These are phyloP conservation scores for Tetratostichococcus sp. DNA, from an alignment of 139 green algal species.

Conservation along the genomic window DNA sequence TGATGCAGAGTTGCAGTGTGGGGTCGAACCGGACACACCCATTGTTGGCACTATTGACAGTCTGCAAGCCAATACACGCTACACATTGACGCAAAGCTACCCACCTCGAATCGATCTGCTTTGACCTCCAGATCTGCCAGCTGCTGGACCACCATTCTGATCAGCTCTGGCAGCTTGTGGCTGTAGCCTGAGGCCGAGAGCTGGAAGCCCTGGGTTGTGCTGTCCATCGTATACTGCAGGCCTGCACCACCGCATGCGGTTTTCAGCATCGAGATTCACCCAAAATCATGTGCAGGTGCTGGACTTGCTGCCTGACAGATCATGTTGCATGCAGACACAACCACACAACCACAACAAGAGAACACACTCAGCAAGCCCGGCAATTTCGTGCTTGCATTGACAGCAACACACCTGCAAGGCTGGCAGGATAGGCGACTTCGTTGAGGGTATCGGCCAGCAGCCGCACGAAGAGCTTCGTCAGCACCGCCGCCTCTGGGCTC, in stretches of 20 bases:
- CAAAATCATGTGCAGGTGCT: too few species aligned
- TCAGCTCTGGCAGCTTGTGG: constrained; percentile 74
- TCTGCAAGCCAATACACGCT: too few species aligned
- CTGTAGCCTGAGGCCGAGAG: constrained; percentile 64
- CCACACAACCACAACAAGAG: too few species aligned
- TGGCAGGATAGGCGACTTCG: constrained; percentile 79
- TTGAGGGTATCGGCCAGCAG: constrained; percentile 80
- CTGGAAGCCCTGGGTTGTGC: constrained; percentile 30
- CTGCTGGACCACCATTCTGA: constrained; percentile 56
- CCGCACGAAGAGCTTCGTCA: constrained; percentile 65
- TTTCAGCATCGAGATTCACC: too few species aligned
- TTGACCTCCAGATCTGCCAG: constrained; percentile 54
- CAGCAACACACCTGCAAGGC: constrained; percentile 63
- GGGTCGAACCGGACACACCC: too few species aligned
- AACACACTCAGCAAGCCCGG: too few species aligned
- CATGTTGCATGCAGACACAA: too few species aligned
- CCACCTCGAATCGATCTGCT: constrained; percentile 60
- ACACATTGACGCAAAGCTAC: too few species aligned
- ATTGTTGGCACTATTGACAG: too few species aligned
- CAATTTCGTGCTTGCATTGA: constrained; percentile 17
- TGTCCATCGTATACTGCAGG: background rate
- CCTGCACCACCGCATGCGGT: background rate
- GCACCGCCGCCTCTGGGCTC: constrained; percentile 54
- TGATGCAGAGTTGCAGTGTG: too few species aligned
- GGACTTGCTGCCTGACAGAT: too few species aligned